Evolutionary conservation across 2,329 filamentous ascomycete genomes (phyloP), one percentile per base, ranked within the genome.

Genomic region (Paraphaeosphaeria sporulosa): DNA sequence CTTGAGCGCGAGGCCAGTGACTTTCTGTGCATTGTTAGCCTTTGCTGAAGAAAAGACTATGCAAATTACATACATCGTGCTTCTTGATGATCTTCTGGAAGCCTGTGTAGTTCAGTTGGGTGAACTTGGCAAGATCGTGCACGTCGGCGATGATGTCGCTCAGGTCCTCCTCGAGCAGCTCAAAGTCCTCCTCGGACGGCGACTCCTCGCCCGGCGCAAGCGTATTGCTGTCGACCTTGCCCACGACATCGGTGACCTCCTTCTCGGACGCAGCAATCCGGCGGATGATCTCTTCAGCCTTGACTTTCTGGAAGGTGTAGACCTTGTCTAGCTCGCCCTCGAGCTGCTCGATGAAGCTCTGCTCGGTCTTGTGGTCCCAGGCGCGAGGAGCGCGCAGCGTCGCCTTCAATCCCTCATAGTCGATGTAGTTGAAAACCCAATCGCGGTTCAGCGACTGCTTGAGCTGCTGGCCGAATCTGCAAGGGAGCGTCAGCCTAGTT

Each of bases 51-150:
- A 10, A 17, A 21, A 3, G 6, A n/a, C 10, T 23, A 57, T 61
- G 71, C 25, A 34, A 46, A 38, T 23, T 52, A 82, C 90, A 70
- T 79, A 94, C 92, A 81, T 97, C 95, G 79, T 99, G 95, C 85
- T 99, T 99, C 85, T 99, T 99, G 80, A 99, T 97, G 65, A 99
- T 99, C 85, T 99, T 99, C 83, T 97, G 96, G 78, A 99, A 99
- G 5, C 95, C 95, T 0, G 94, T 98, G 76, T 99, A 99, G 81
- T 99, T 99, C 75, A 99, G 83, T 82, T 97, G 94, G 7, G 96
- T 96, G 77, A 97, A 99, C 81, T 98, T 98, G 78, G 95, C 94
- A 61, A 99, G 85, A 73, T 99, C 95, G 79, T 99, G 94, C 23
- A 99, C 95, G 74, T 99, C 94, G 69, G 95, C 95, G 76, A 99